phyloP scores from a whole-genome alignment of 495 filamentous ascomycete species.

The Talaromyces stipitatus region DNA sequence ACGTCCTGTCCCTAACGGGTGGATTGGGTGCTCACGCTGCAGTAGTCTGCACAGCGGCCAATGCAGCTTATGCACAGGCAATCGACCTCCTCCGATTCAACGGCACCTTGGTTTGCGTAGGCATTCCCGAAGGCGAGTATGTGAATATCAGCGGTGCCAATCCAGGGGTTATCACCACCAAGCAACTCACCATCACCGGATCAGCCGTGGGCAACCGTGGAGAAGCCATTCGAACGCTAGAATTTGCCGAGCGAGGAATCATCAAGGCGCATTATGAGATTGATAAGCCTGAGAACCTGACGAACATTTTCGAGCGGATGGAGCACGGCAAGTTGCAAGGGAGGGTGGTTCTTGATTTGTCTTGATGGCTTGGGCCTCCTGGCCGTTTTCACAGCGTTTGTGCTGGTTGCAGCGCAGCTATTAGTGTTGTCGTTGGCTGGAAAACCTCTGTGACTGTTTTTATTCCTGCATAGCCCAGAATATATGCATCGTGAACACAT shows the following conservation, averaged over 20 bases:
- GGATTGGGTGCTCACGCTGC: constrained; percentile 58
- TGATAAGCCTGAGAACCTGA: constrained; percentile 57
- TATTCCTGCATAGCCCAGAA: background rate
- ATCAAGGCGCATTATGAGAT: constrained; percentile 51
- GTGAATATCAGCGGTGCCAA: constrained; percentile 49
- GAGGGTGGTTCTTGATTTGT: constrained; percentile 47
- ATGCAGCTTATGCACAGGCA: constrained; percentile 56
- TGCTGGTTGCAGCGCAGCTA: background rate
- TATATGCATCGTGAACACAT: background rate
- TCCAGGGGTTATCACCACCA: constrained; percentile 42
- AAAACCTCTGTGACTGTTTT: background rate
- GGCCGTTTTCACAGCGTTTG: no score
- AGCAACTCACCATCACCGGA: constrained; percentile 50
- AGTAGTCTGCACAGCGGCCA: constrained; percentile 56
- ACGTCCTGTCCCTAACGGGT: constrained; percentile 51
- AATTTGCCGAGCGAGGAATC: constrained; percentile 54
- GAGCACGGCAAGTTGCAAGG: constrained; percentile 47
- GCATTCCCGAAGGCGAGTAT: constrained; percentile 55
- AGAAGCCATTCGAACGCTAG: constrained; percentile 59
- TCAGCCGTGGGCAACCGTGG: constrained; percentile 56
- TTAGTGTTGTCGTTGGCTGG: background rate
- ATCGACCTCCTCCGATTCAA: constrained; percentile 54
- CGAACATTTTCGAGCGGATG: constrained; percentile 55
- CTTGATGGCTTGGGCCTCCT: background rate
- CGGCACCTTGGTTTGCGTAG: constrained; percentile 59